A percentile compares a stretch with the other conserved stretches of the same genome.
phyloP scores from a whole-genome alignment of 805 yeast species.

The Saturnispora besseyi region DNA sequence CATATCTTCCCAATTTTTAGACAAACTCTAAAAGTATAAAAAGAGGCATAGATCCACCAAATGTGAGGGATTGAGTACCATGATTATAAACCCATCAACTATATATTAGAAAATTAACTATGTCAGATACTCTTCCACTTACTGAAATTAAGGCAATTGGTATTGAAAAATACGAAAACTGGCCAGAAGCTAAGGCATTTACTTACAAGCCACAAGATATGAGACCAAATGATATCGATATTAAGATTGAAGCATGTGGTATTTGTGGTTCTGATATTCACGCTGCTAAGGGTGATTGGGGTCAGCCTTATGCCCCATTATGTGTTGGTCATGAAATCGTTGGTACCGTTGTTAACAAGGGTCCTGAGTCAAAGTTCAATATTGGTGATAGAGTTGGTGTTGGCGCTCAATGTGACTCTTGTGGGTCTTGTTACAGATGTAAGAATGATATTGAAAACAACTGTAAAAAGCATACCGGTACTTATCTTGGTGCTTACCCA shows the following conservation, averaged over 20 bases:
- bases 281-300: constrained; percentile 29
- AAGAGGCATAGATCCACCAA: too few species aligned
- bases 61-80: too few species aligned
- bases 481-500: constrained; percentile 33
- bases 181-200: constrained; percentile 16
- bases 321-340: constrained; percentile 42
- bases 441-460: constrained; percentile 31
- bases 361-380: constrained; percentile 30
- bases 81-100: too few species aligned
- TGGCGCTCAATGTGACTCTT: constrained; percentile 38
- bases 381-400: constrained; percentile 45
- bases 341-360: constrained; percentile 34
- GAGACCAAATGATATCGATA: constrained; percentile 28
- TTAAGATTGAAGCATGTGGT: constrained; percentile 40
- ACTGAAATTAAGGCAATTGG: constrained; percentile 16
- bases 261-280: constrained; percentile 46
- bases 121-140: background rate
- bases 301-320: constrained; percentile 13
- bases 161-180: constrained; percentile 13
- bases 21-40: too few species aligned
- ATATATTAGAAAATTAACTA: background rate
- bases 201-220: constrained; percentile 15
- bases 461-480: constrained; percentile 43
- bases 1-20: too few species aligned
- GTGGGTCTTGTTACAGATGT: constrained; percentile 35